phyloP scores from a whole-genome alignment of 2,329 filamentous ascomycete genomes.

The Domatiomyces globalis region DNA sequence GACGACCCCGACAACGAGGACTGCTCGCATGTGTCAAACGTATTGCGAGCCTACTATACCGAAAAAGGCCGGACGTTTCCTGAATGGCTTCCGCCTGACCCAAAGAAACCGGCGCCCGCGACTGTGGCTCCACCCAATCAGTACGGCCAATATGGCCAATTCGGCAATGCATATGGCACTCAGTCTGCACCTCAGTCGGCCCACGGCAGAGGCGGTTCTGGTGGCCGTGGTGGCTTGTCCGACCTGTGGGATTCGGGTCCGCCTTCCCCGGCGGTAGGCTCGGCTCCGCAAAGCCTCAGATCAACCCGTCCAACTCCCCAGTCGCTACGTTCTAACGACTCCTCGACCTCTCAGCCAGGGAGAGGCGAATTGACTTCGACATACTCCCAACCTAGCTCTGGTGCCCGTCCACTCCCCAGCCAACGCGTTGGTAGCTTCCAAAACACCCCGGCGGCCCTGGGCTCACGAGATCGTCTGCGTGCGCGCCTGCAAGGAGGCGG shows the following conservation, averaged over 20 bases:
- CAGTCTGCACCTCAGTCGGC: constrained; percentile 21
- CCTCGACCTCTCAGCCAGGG: constrained; percentile 7
- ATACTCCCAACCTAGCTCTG: constrained; percentile 14
- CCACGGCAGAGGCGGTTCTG: constrained; percentile 24
- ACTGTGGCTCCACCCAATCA: constrained; percentile 32
- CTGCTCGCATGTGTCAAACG: constrained; percentile 87
- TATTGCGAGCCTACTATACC: constrained; percentile 80
- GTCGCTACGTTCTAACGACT: constrained; percentile 11
- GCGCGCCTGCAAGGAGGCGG: constrained; percentile 59
- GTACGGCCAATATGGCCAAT: constrained; percentile 38
- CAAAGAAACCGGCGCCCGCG: constrained; percentile 49
- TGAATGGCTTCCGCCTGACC: constrained; percentile 76
- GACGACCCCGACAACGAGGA: constrained; percentile 51
- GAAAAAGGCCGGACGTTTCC: constrained; percentile 76
- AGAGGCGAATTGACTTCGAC: constrained; percentile 3
- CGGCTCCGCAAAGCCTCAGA: constrained; percentile 15
- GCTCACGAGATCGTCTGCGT: constrained; percentile 49
- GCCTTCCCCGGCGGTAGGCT: constrained; percentile 9
- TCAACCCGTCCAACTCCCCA: constrained; percentile 22
- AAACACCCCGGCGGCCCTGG: constrained; percentile 27
- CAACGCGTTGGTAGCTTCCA: constrained; percentile 66
- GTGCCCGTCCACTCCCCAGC: constrained; percentile 51
- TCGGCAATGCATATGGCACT: constrained; percentile 19
- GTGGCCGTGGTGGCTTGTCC: constrained; percentile 36
- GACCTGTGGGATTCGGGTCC: constrained; percentile 43